phyloP scores from a whole-genome alignment of 2,329 filamentous ascomycete species.

The Exophiala sp. region DNA sequence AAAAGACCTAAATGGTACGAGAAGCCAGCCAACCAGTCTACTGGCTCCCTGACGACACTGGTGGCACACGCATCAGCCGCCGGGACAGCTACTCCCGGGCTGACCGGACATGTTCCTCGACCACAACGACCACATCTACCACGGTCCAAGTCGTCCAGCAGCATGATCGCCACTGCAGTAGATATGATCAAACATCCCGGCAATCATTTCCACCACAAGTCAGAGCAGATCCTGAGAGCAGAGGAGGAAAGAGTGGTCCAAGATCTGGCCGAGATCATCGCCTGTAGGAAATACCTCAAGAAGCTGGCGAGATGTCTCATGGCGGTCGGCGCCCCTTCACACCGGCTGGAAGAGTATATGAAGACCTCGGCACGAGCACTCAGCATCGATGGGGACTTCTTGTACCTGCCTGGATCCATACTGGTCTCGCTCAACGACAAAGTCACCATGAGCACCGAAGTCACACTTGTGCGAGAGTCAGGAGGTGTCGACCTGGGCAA shows the following conservation, averaged over 20 bases:
- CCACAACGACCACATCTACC: slow-evolving; percentile 9
- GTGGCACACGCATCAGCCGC: slow-evolving; percentile 17
- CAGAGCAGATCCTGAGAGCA: slow-evolving; percentile 2
- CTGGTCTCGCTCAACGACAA: slow-evolving; percentile 76
- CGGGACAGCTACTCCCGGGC: slow-evolving; percentile 13
- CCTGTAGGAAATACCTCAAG: slow-evolving; percentile 76
- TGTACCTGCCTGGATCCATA: slow-evolving; percentile 92
- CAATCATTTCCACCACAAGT: slow-evolving; percentile 16
- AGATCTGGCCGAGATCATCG: slow-evolving; percentile 65
- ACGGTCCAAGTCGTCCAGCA: slow-evolving; percentile 10
- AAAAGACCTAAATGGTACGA: slow-evolving; percentile 31
- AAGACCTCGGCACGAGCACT: slow-evolving; percentile 84
- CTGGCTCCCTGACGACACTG: slow-evolving; percentile 16
- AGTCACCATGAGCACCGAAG: slow-evolving; percentile 45
- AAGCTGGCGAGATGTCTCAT: slow-evolving; percentile 83
- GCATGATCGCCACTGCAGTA: slow-evolving; percentile 23
- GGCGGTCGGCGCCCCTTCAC: slow-evolving; percentile 85
- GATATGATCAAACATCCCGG: slow-evolving; percentile 25
- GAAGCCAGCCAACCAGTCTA: slow-evolving; percentile 16
- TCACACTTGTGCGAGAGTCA: slow-evolving; percentile 42
- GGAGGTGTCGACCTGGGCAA: slow-evolving; percentile 44
- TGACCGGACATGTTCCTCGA: slow-evolving; percentile 7
- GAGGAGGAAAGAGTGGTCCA: slow-evolving; percentile 23
- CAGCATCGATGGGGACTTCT: slow-evolving; percentile 82
- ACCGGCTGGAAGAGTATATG: slow-evolving; percentile 87